A percentile compares a stretch with the other conserved stretches of the same genome.
phyloP scores from a whole-genome alignment of 345 rosid species.

The Melaleuca quinquenervia region DNA sequence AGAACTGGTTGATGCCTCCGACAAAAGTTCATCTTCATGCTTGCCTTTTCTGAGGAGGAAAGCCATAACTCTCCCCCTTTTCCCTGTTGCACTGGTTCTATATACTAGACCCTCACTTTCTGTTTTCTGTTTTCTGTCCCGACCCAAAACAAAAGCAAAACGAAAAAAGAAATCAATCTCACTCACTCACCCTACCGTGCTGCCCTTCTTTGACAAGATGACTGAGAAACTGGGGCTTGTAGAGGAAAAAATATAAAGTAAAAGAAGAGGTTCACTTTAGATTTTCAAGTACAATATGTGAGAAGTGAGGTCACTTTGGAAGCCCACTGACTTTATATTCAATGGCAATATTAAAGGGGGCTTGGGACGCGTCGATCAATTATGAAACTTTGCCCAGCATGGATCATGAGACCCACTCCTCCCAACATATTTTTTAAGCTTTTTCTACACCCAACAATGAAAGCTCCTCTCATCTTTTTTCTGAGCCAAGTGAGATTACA shows the following conservation, averaged over 20 bases:
- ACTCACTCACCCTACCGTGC: not conserved
- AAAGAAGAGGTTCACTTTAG: not conserved
- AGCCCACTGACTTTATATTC: not conserved
- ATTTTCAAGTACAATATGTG: not conserved
- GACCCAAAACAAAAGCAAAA: not conserved
- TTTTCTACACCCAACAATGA: not conserved
- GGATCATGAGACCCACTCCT: slow-evolving; percentile 9
- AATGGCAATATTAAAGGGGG: not conserved
- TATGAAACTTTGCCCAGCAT: not conserved
- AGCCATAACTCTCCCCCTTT: not conserved
- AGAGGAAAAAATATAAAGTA: not conserved
- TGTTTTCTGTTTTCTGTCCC: not conserved
- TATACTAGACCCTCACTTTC: not conserved
- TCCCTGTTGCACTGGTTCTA: not conserved
- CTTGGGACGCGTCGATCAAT: not conserved
- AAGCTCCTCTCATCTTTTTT: slow-evolving; percentile 7
- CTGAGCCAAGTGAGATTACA: not conserved
- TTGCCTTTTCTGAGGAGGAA: not conserved
- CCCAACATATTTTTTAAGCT: slow-evolving; percentile 2
- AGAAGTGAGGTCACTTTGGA: not conserved
- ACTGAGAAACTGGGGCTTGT: not conserved
- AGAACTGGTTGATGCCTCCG: not conserved
- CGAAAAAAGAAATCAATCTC: not conserved
- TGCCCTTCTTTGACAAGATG: not conserved
- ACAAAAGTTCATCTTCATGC: not conserved